These are phyloP conservation scores for Scalesia atractyloides DNA, from an alignment of 129 eudicot species.

Conservation along the genomic window DNA sequence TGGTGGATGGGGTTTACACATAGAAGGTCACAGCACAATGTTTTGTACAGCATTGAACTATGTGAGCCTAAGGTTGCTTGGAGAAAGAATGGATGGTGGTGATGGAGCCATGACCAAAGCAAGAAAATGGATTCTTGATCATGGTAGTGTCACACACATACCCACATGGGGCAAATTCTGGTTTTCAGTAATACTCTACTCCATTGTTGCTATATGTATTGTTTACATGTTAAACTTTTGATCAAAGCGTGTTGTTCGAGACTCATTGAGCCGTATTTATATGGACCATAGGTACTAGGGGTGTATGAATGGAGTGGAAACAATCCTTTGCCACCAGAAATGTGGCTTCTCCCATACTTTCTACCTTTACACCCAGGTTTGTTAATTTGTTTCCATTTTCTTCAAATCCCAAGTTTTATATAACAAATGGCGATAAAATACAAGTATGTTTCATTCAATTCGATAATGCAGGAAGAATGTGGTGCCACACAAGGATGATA, in stretches of 20 bases:
- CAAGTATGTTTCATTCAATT: background rate
- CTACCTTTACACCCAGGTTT: slow-evolving; percentile 74
- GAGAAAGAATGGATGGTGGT: slow-evolving; percentile 41
- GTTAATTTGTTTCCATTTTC: background rate
- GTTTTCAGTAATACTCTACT: slow-evolving; percentile 53
- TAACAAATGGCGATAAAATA: background rate
- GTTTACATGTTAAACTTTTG: background rate
- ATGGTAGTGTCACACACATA: slow-evolving; percentile 55
- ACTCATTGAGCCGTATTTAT: slow-evolving; percentile 12
- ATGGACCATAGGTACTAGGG: slow-evolving; percentile 55
- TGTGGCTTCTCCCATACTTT: slow-evolving; percentile 75
- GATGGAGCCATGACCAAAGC: slow-evolving; percentile 51
- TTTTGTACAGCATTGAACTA: slow-evolving; percentile 65
- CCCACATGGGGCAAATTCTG: slow-evolving; percentile 74
- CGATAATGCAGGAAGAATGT: slow-evolving; percentile 56
- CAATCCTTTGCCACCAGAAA: slow-evolving; percentile 80
- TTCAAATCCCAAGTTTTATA: background rate
- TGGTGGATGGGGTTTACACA: slow-evolving; percentile 91
- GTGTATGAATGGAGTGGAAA: slow-evolving; percentile 72
- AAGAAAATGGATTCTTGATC: slow-evolving; percentile 60
- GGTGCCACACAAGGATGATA: slow-evolving; percentile 71
- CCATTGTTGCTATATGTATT: background rate
- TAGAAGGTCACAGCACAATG: slow-evolving; percentile 77
- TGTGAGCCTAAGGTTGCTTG: slow-evolving; percentile 55
- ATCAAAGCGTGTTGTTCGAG: background rate